These are phyloP conservation scores for Lactarius vividus DNA, from an alignment of 768 basidiomycete species.

Conservation along the genomic window DNA sequence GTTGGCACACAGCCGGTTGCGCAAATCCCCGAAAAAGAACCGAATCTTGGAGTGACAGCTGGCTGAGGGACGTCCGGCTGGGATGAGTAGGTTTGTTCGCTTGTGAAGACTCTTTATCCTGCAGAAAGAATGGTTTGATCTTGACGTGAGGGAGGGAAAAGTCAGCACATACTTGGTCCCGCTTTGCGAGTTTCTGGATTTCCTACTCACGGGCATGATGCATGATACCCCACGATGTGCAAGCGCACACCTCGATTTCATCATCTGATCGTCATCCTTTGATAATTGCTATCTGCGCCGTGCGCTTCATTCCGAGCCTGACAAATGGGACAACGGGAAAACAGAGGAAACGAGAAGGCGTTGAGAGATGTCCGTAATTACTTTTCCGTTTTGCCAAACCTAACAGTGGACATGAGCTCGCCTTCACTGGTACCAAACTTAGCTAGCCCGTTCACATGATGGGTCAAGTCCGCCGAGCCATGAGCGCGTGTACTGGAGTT, in stretches of 20 bases:
- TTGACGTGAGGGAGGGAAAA: not conserved
- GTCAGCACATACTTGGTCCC: slow-evolving; percentile 49
- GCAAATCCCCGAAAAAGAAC: slow-evolving; percentile 54
- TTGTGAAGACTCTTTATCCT: slow-evolving; percentile 71
- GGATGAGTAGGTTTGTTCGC: slow-evolving; percentile 33
- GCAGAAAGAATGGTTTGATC: not conserved
- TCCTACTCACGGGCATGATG: slow-evolving; percentile 36
- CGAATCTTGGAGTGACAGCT: slow-evolving; percentile 44
- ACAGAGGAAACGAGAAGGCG: not conserved
- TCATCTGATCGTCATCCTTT: slow-evolving; percentile 52
- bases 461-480: not conserved
- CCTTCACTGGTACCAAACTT: no score
- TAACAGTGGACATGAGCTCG: no score
- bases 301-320: slow-evolving; percentile 55
- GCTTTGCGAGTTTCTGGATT: slow-evolving; percentile 43
- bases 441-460: no score
- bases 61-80: slow-evolving; percentile 25
- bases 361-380: slow-evolving; percentile 1
- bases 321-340: slow-evolving; percentile 9
- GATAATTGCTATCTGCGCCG: slow-evolving; percentile 69
- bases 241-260: slow-evolving; percentile 33
- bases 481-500: not conserved
- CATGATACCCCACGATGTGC: not conserved
- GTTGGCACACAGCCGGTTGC: slow-evolving; percentile 31
- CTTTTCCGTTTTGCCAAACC: no score